phyloP scores from a whole-genome alignment of 805 yeast species.

The Candida wancherniae region DNA sequence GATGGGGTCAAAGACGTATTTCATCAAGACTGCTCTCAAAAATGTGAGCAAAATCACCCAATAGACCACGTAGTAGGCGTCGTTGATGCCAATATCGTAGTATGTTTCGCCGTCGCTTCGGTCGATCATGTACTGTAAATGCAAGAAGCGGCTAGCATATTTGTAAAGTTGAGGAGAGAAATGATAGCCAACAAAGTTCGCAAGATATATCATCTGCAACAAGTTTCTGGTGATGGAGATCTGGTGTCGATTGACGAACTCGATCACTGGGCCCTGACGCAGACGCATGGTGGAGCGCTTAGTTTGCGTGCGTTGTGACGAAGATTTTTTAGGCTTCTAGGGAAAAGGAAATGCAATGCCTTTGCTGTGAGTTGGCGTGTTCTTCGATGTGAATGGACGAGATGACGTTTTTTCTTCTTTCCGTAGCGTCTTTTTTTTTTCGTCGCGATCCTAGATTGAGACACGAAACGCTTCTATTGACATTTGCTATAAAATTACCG shows the following conservation, averaged over 20 bases:
- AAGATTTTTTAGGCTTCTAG: too few species aligned
- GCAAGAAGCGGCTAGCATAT: slow-evolving; percentile 32
- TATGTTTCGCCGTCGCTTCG: slow-evolving; percentile 11
- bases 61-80: slow-evolving; percentile 47
- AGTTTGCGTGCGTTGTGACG: too few species aligned
- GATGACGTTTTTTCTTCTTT: too few species aligned
- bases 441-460: too few species aligned
- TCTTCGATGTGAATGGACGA: too few species aligned
- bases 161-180: slow-evolving; percentile 16
- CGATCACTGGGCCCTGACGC: slow-evolving; percentile 9
- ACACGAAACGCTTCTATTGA: too few species aligned
- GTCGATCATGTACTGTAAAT: slow-evolving; percentile 26
- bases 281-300: too few species aligned
- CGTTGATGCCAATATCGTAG: slow-evolving; percentile 57
- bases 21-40: slow-evolving; percentile 58
- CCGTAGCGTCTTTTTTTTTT: too few species aligned
- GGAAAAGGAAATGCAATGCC: too few species aligned
- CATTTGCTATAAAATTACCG: too few species aligned
- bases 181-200: slow-evolving; percentile 18
- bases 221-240: slow-evolving; percentile 28
- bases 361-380: too few species aligned
- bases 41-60: slow-evolving; percentile 55
- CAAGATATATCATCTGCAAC: slow-evolving; percentile 22
- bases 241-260: slow-evolving; percentile 33
- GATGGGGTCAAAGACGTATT: slow-evolving; percentile 51